These are phyloP conservation scores for Aphanomyces invadans DNA, from an alignment of 352 stramenopile species.

Conservation along the genomic window DNA sequence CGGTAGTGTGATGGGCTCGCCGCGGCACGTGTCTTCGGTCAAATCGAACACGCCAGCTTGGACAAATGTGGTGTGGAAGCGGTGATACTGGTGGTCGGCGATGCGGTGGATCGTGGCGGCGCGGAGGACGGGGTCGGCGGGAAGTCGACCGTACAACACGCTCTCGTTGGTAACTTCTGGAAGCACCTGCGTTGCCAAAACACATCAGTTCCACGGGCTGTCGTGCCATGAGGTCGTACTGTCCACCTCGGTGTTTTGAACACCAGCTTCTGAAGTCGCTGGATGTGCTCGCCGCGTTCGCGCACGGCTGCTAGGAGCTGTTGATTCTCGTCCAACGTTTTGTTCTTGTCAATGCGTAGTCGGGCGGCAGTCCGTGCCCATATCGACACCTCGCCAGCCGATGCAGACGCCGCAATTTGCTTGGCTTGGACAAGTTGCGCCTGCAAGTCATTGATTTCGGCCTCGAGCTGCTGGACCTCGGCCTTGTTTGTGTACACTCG, in stretches of 20 bases:
- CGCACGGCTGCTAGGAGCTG: conserved; percentile 1
- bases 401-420: background rate
- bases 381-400: background rate
- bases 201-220: no score
- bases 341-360: conserved; percentile 3
- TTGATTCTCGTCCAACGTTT: conserved; percentile 5
- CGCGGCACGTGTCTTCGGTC: background rate
- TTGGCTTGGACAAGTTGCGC: background rate
- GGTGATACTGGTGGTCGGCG: background rate
- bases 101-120: conserved; percentile 1
- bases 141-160: background rate
- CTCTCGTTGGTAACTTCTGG: background rate
- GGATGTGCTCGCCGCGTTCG: background rate
- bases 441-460: conserved; percentile 3
- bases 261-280: background rate
- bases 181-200: background rate
- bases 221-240: no score
- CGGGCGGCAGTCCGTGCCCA: background rate
- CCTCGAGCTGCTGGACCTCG: conserved; percentile 8
- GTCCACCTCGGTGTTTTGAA: background rate
- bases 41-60: background rate
- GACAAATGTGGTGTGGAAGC: background rate
- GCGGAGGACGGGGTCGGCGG: background rate
- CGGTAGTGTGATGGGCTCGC: background rate
- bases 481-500: conserved; percentile 15